Evolutionary conservation across 192 early-diverging fungal species (phyloP).

Genomic region (Coemansia sp.): DNA sequence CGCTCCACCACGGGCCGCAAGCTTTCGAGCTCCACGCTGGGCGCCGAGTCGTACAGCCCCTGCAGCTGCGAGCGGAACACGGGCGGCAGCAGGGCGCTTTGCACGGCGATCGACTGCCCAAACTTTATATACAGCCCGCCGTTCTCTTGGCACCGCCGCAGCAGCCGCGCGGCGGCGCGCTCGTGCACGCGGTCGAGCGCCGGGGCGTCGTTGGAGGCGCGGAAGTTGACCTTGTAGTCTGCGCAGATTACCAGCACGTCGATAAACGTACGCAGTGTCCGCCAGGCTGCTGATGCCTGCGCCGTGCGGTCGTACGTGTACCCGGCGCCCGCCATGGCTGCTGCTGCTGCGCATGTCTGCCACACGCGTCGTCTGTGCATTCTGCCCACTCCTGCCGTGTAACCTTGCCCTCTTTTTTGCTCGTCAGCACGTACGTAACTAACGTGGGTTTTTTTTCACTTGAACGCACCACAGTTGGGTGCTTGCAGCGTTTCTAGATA

Average conservation of each 20-base stretch:
- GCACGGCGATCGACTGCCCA: conserved; percentile 72
- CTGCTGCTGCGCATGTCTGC: neutral
- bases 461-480: no score
- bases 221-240: conserved; percentile 86
- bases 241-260: conserved; percentile 30
- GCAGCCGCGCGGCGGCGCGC: conserved; percentile 67
- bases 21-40: conserved; percentile 60
- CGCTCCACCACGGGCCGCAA: conserved; percentile 66
- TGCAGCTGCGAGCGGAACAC: conserved; percentile 61
- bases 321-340: neutral
- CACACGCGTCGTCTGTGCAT: neutral
- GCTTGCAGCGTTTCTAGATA: no score
- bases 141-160: conserved; percentile 76
- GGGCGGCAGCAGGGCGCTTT: conserved; percentile 62
- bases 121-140: conserved; percentile 91
- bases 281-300: conserved; percentile 39
- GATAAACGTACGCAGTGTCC: conserved; percentile 42
- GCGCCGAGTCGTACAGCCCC: conserved; percentile 78
- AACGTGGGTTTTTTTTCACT: no score
- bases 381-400: neutral
- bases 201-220: conserved; percentile 52
- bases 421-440: no score
- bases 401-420: no score
- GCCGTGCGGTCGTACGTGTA: conserved; percentile 42
- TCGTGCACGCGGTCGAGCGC: conserved; percentile 68